Evolutionary conservation across 768 basidiomycete genomes (phyloP).

Genomic region (Butyriboletus loyo): DNA sequence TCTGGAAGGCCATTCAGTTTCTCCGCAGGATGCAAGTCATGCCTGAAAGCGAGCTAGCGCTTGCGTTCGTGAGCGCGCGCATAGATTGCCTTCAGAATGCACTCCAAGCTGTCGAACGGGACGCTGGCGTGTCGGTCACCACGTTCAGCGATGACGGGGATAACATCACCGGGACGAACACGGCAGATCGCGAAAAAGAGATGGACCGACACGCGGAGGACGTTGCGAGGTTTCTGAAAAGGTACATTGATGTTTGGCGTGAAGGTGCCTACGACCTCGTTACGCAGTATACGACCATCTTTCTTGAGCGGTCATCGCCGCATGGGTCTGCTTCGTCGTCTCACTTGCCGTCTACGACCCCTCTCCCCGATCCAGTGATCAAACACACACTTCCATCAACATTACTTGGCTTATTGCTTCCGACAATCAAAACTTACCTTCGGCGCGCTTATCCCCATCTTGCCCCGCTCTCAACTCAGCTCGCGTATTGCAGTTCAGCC

Average conservation of each 20-base stretch:
- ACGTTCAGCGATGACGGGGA: conserved; percentile 9
- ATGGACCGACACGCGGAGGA: conserved; percentile 68
- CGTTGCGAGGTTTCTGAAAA: conserved; percentile 73
- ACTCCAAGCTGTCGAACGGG: conserved; percentile 50
- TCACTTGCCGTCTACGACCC: conserved; percentile 15
- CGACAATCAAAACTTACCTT: conserved; percentile 60
- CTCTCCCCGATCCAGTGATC: conserved; percentile 28
- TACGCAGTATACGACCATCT: conserved; percentile 86
- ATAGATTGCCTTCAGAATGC: conserved; percentile 58
- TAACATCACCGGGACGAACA: conserved; percentile 16
- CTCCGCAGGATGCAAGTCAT: conserved; percentile 76
- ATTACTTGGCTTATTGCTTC: conserved; percentile 53
- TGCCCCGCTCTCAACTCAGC: conserved; percentile 87
- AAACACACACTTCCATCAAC: conserved; percentile 30
- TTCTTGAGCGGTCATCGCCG: conserved; percentile 63
- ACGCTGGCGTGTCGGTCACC: conserved; percentile 35
- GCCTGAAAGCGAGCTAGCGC: conserved; percentile 74
- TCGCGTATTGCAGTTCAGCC: conserved; percentile 89
- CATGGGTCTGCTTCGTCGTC: conserved; percentile 17
- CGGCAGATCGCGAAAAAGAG: conserved; percentile 37
- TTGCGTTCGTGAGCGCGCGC: conserved; percentile 79
- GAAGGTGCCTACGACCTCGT: conserved; percentile 92
- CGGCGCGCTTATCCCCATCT: conserved; percentile 57
- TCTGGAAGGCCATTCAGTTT: conserved; percentile 89
- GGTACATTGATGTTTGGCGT: conserved; percentile 87